Percentiles rank a stretch among this genome's conserved stretches.
Conservation (phyloP, 129 eudicot genomes). For the Saposhnikovia divaricata region DNA sequence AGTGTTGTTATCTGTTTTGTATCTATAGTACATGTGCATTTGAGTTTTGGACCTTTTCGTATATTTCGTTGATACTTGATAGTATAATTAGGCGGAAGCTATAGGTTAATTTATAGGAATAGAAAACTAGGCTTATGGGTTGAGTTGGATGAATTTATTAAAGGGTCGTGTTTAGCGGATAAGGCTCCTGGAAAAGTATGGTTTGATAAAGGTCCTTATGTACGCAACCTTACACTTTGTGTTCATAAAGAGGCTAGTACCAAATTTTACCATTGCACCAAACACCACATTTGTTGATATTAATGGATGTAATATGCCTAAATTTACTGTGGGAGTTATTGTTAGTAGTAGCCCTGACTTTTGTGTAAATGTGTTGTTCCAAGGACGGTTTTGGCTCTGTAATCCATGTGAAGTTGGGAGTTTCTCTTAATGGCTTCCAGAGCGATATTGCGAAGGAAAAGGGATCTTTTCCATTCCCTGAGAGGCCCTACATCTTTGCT, state of each 20-base stretch:
- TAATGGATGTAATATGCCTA: not conserved
- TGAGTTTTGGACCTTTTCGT: not conserved
- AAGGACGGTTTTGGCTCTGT: not conserved
- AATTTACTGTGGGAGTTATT: not conserved
- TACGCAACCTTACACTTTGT: not conserved
- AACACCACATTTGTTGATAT: not conserved
- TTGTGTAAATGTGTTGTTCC: not conserved
- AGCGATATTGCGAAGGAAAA: slow-evolving; percentile 47
- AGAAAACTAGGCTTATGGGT: not conserved
- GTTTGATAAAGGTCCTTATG: not conserved
- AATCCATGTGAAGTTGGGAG: not conserved
- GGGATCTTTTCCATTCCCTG: slow-evolving; percentile 27
- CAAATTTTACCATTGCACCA: too few relatives aligned
- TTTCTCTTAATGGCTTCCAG: slow-evolving; percentile 49
- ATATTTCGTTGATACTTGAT: not conserved
- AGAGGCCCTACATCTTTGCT: slow-evolving; percentile 23
- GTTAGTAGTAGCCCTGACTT: not conserved
- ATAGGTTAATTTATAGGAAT: not conserved
- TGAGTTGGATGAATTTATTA: not conserved
- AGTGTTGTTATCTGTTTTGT: not conserved
- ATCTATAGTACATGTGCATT: not conserved
- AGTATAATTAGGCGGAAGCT: not conserved
- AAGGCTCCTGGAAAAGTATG: too few relatives aligned
- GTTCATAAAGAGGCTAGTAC: not conserved
- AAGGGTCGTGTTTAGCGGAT: not conserved